A percentile compares a stretch with the other conserved stretches of the same genome.
phyloP scores from a whole-genome alignment of 306 rosid genomes.

The Benincasa hispida region DNA sequence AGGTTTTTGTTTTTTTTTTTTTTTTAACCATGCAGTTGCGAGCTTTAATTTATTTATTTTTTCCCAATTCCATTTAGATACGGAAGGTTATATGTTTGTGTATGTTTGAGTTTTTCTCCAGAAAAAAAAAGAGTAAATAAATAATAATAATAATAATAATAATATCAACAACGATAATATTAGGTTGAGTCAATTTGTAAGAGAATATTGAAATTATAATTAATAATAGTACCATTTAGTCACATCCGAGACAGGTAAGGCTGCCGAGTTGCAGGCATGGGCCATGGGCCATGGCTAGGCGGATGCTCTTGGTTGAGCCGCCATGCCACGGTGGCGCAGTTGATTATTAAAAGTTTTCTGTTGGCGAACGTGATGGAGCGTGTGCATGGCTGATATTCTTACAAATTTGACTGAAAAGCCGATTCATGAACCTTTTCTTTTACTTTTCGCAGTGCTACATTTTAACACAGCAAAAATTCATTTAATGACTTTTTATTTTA shows the following conservation, averaged over 20 bases:
- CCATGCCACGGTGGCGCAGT: not conserved
- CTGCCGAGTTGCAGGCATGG: not conserved
- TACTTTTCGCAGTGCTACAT: not conserved
- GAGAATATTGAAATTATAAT: not conserved
- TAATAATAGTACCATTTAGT: not conserved
- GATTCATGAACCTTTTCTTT: not conserved
- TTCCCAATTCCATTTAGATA: too few species aligned
- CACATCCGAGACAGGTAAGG: not conserved
- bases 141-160: too few species aligned
- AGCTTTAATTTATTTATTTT: too few species aligned
- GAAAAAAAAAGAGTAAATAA: too few species aligned
- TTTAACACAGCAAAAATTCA: too few species aligned
- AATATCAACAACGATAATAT: too few species aligned
- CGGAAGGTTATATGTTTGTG: too few species aligned
- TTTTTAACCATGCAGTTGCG: too few species aligned
- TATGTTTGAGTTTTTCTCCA: too few species aligned
- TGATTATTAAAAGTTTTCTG: not conserved
- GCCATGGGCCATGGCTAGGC: not conserved
- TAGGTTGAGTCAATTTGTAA: not conserved
- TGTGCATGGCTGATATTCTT: not conserved
- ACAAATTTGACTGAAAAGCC: not conserved
- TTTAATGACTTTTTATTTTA: too few species aligned
- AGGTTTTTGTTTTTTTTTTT: too few species aligned
- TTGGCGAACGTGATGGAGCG: not conserved
- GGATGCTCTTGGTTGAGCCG: not conserved